Base-by-base conservation (phyloP, 2,329 filamentous ascomycete genomes). In the Dothistroma septosporum region DNA sequence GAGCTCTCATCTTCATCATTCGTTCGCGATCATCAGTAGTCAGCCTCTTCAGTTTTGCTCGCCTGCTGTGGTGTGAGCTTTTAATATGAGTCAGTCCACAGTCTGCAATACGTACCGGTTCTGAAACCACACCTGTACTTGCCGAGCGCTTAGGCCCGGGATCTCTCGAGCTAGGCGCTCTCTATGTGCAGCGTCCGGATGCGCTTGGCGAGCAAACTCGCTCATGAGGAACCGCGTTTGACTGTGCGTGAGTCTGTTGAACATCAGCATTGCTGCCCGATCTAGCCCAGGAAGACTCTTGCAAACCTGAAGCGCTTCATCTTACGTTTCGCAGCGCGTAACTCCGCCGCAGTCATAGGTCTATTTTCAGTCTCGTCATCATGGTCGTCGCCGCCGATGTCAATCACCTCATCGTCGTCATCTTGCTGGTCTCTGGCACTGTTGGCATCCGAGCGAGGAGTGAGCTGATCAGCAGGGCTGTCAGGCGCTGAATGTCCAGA, bases 111-210 rank as follows among this genome's bases (percentile, higher is more conserved):
- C 55, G 54, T 83, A 96, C 92, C 92, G 86, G 77, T 97, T 97
- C 76, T 97, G 92, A 77, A 97, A 97, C 93, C 92, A 97, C 54
- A 97, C 92, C 76, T 97, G 92, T 24, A 97, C 93, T 74, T 97
- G 92, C 63, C 92, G 86, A 41, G 92, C 91, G 70, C 90, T 96
- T 53, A 97, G 78, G 0, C 92, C 93, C 33, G 93, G 92, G 50
- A 97, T 97, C 74, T 97, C 91, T 64, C 89, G 82, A 4, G 92
- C 93, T 41, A 97, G 80, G 52, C 91, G 84, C 74, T 96, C 92
- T 64, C 92, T 84, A 75, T 96, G 92, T 52, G 90, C 90, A 46
- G 92, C 92, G 77, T 97, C 92, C 8, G 92, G 92, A 73, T 97
- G 92, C 24, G 92, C 91, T 73, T 97, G 92, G 69, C 94, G 92